Conservation (phyloP, 2,329 filamentous ascomycete species). For the Orbilia javanica region DNA sequence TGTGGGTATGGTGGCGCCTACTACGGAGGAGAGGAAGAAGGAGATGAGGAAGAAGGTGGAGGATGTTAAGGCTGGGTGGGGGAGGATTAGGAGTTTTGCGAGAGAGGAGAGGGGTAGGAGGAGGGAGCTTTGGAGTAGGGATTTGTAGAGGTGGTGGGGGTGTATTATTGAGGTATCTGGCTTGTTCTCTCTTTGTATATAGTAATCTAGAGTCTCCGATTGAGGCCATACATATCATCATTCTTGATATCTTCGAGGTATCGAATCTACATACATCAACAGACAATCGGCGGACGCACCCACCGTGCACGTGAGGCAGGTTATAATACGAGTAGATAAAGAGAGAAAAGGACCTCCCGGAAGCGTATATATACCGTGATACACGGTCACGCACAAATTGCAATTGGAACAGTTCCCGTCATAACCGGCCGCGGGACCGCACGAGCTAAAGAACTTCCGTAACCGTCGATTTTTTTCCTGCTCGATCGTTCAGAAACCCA, state of each 20-base stretch:
- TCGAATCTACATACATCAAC: no score
- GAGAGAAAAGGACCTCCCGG: no score
- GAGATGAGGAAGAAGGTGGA: constrained; percentile 69
- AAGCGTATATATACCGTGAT: not conserved
- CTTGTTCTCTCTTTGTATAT: constrained; percentile 6
- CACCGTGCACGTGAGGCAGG: no score
- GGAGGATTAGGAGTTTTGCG: constrained; percentile 71
- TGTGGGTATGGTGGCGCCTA: constrained; percentile 72
- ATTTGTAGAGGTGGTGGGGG: constrained; percentile 10
- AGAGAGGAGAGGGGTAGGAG: constrained; percentile 73
- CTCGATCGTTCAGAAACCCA: no score
- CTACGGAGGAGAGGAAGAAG: constrained; percentile 68
- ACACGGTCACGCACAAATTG: not conserved
- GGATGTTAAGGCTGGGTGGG: constrained; percentile 73
- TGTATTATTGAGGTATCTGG: constrained; percentile 24
- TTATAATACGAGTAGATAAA: no score
- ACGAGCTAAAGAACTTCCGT: constrained; percentile 42
- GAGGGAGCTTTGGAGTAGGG: constrained; percentile 71
- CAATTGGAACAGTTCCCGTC: not conserved
- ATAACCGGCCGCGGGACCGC: not conserved
- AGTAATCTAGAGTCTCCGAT: not conserved
- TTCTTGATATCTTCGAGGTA: not conserved
- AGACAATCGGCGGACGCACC: no score
- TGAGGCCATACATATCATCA: not conserved
- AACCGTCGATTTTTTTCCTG: not conserved